Evolutionary conservation across 129 eudicot species (phyloP), one percentile per base, ranked within the genome.

Genomic region (Tagetes erecta): DNA sequence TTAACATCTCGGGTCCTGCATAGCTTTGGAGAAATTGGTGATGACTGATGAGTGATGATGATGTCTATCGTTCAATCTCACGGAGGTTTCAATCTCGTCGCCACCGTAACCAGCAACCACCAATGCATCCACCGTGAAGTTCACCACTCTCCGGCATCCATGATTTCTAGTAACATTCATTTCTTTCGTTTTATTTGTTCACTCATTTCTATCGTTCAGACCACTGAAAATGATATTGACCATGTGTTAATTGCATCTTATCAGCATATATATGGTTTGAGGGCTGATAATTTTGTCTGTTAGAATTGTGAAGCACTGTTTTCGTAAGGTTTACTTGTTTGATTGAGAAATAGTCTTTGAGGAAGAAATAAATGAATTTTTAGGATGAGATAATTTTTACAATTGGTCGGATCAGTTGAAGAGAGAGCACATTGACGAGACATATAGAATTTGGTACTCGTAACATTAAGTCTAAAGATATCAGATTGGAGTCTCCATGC

Each of bases 31-130:
- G 82, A 91, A 84, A 80, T 37, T 84, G 78, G 45, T 71, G 86
- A 68, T 20, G 27, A 20, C 27, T 20, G 27, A 20, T 20, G 27
- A 20, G 27, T 20, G 27, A 20, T 82, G 84, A 81, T 89, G 84
- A 85, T 37, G 44, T 92, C 71, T 80, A 82, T 71, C 96, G 96
- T 5, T 80, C 89, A 65, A 74, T 90, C 77, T 65, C 73, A 49
- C 86, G 84, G 59, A 78, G 46, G 53, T 46, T 73, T 73, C 34
- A 49, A 84, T 40, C 20, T 84, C 68, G 73, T 78, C 67, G 81
- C 85, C 77, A 69, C 73, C 63, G 76, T 72, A 30, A 66, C 77
- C 83, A 64, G 62, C 81, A 53, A 41, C 77, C 63, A 76, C 82
- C 85, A 80, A 56, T 75, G 64, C 73, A 20, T 41, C 52, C 62